Percentiles rank a stretch among this genome's conserved stretches.
phyloP scores from a whole-genome alignment of 176 grass and related monocot species.

The Aegilops umbellulata region DNA sequence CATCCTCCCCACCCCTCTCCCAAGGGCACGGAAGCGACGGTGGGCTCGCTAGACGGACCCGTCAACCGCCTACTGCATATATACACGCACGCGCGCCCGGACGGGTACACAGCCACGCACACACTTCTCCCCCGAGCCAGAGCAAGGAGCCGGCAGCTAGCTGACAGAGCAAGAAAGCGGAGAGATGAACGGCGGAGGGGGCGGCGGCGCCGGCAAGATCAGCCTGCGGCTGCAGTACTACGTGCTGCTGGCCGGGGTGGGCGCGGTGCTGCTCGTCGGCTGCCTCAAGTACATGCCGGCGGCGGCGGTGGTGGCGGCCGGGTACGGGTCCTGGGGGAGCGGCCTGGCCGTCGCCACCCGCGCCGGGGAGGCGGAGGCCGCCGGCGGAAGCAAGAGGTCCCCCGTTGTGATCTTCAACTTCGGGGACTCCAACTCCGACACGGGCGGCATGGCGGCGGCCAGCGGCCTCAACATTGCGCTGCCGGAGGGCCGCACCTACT shows the following conservation, averaged over 20 bases:
- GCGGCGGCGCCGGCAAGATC: not conserved
- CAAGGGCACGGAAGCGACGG: not conserved
- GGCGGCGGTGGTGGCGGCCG: conserved; percentile 6
- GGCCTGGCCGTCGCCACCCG: not conserved
- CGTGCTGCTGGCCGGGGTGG: conserved; percentile 29
- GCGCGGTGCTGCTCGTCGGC: not conserved
- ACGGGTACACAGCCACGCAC: not conserved
- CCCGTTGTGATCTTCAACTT: conserved; percentile 79
- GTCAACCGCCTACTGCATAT: not conserved
- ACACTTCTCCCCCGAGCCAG: not conserved
- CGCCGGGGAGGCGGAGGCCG: not conserved
- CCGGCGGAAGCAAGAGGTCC: not conserved
- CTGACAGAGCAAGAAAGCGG: not conserved
- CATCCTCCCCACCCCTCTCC: not conserved
- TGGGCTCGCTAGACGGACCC: not conserved
- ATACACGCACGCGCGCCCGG: not conserved
- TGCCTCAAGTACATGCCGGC: conserved; percentile 41
- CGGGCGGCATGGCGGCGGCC: conserved; percentile 61
- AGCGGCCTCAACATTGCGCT: conserved; percentile 44
- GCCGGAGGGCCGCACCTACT: conserved; percentile 59
- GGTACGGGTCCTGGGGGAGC: conserved; percentile 2
- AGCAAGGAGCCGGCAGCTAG: too few species aligned
- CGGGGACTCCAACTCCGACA: conserved; percentile 95
- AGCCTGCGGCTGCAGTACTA: conserved; percentile 45
- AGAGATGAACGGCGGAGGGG: not conserved